Percentiles rank a stretch among this genome's conserved stretches.
These are phyloP conservation scores for Pyricularia pennisetigena DNA, from an alignment of 2,329 filamentous ascomycete species.

Conservation along the genomic window DNA sequence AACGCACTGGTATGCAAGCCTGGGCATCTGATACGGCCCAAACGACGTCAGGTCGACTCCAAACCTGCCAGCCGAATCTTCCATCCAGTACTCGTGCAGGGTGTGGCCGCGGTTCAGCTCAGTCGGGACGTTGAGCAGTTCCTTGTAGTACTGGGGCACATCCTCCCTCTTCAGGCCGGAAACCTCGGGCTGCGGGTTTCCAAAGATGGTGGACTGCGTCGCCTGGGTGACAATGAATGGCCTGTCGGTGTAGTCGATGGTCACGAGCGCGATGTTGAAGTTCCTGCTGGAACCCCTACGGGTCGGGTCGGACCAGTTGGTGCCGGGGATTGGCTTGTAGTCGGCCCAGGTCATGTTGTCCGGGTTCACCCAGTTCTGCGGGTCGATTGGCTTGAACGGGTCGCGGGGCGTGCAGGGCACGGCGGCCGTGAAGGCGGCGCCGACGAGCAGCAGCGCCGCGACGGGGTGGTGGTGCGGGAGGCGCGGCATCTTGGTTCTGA, in stretches of 20 bases:
- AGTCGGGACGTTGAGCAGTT: constrained; percentile 38
- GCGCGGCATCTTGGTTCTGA: neutral
- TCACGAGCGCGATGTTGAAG: constrained; percentile 45
- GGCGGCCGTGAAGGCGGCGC: neutral
- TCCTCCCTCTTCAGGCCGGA: constrained; percentile 30
- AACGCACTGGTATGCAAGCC: constrained; percentile 27
- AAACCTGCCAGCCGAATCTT: constrained; percentile 39
- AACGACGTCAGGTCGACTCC: constrained; percentile 43
- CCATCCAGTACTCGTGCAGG: constrained; percentile 49
- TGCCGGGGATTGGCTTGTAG: constrained; percentile 33
- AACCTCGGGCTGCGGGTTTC: constrained; percentile 34
- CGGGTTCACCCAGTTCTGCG: constrained; percentile 41
- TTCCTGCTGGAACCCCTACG: constrained; percentile 35
- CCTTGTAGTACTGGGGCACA: constrained; percentile 38
- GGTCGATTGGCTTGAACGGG: constrained; percentile 38
- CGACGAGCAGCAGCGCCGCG: neutral
- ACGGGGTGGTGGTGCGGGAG: neutral
- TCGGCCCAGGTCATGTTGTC: constrained; percentile 44
- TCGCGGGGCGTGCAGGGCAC: constrained; percentile 13
- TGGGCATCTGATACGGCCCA: constrained; percentile 39
- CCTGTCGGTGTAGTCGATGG: constrained; percentile 38
- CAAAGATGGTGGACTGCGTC: constrained; percentile 36
- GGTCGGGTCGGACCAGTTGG: constrained; percentile 34
- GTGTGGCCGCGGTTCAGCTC: constrained; percentile 41
- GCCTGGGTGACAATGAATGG: constrained; percentile 37